Base-by-base conservation (phyloP, 345 rosid genomes). In the Dimocarpus longan region DNA sequence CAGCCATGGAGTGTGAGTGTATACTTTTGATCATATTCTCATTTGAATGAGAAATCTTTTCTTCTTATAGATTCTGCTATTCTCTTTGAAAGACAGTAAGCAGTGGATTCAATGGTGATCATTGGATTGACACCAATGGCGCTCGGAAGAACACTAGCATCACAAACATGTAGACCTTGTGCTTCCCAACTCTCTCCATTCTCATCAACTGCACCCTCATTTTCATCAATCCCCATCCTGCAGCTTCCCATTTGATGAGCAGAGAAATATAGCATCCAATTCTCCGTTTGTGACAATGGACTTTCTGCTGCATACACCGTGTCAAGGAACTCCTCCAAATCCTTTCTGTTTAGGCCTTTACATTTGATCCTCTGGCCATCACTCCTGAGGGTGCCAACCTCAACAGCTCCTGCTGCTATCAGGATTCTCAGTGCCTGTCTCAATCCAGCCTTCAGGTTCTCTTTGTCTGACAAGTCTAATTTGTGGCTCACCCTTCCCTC, bases 241-340 rank as follows among this genome's bases (percentile, higher is more conserved):
- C 92, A 87, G 75, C 93, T 90, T 56, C 92, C 90, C 93, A 90
- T 90, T 70, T 90, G 93, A 82, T 90, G 93, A 48, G 93, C 93
- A 65, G 86, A 87, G 54, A 73, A 28, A 74, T 82, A 85, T 0
- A 81, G 1, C 64, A 74, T 73, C 92, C 93, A 90, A 0, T 86
- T 78, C 88, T 87, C 81, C 0, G 60, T 79, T 42, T 46, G 65
- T 2, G 82, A 79, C n/a, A 68, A 43, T 56, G 85, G 78, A 6
- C 93, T 86, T 40, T 74, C 86, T 5, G 32, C 82, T 46, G 82
- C 64, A 70, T 16, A 76, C 57, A 90, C 85, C 3, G 82, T 71
- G 71, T 87, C 91, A 40, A 90, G 72, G 69, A 90, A 90, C 80
- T 86, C 87, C 42, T 87, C 82, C 1, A 89, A 22, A 4, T 87